Evolutionary conservation across 140 eudicot species (phyloP), one percentile per base, ranked within the genome.

Genomic region (Erigeron philadelphicus): DNA sequence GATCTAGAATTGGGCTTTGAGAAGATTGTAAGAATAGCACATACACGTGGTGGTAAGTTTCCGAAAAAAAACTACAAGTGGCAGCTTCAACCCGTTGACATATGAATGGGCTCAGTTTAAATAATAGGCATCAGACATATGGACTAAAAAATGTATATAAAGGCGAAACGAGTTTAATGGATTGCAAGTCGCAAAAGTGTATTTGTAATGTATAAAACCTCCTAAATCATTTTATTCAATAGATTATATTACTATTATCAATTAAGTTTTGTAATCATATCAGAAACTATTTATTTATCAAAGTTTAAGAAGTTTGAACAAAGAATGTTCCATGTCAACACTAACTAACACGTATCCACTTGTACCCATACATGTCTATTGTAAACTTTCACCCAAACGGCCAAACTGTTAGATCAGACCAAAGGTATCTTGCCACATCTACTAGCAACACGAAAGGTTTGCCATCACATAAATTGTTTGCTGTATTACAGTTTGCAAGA

Each of bases 1-100:
- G 95, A 89, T 75, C 72, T 83, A 49, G 97, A 89, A 81, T 89
- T 87, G 97, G 99, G 99, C 21, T 94, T 94, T 63, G 95, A 94
- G 83, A 87, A 85, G 75, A 87, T 94, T 62, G 90, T 87, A 66
- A 94, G 87, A 81, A 77, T 94, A 81, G 95, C 95, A 55, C 97
- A 81, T 80, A 90, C 95, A 63, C 99, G 91, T 78, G 99, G 99
- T 18, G 97, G 97, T 94, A 83, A 78, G 75, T 8, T 11, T 7
- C 8, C 66, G 44, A 53, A 66, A 72, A 66, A 72, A 15, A 60
- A 31, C 38, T 65, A 13, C 60, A 21, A 49, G 40, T 58, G 59
- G 48, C 17, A n/a, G 1, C 46, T 10, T 60, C 7, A 11, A 18
- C 18, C 40, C 43, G 13, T 61, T 35, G 46, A 60, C 16, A 46